phyloP scores from a whole-genome alignment of 1,284 basidiomycete genomes.

The Apiotrichum brassicae region DNA sequence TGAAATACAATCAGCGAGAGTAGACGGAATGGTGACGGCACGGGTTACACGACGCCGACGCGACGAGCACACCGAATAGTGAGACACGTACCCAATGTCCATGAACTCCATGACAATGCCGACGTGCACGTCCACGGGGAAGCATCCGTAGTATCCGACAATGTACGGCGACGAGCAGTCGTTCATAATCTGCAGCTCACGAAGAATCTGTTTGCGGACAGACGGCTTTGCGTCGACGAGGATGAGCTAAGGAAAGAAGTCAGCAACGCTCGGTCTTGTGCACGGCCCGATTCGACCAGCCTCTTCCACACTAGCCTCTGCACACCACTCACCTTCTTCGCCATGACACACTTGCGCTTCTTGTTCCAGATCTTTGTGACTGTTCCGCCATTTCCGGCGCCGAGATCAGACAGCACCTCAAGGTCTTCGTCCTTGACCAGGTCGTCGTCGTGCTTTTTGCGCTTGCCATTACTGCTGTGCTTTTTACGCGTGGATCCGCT shows the following conservation, averaged over 20 bases:
- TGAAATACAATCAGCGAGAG: conserved; percentile 16
- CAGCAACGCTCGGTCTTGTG: too few species aligned
- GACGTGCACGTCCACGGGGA: conserved; percentile 91
- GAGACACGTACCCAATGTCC: conserved; percentile 56
- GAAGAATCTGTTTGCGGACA: conserved; percentile 94
- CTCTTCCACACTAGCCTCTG: not conserved
- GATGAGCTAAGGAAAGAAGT: conserved; percentile 64
- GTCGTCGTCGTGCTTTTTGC: conserved; percentile 53
- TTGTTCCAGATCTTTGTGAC: conserved; percentile 91
- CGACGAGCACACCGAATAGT: not conserved
- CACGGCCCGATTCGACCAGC: not conserved
- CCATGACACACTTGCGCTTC: conserved; percentile 85
- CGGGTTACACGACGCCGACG: too few species aligned
- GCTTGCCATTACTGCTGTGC: conserved; percentile 22
- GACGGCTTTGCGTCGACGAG: conserved; percentile 95
- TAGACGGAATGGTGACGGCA: not conserved
- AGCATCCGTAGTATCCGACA: conserved; percentile 94
- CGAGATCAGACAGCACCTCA: conserved; percentile 77
- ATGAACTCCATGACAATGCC: conserved; percentile 98
- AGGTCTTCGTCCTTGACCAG: conserved; percentile 75
- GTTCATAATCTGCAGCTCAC: conserved; percentile 97
- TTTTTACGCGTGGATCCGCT: conserved; percentile 18
- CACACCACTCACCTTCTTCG: conserved; percentile 68
- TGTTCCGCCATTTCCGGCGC: conserved; percentile 95
- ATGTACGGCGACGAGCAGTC: conserved; percentile 91